A percentile compares a stretch with the other conserved stretches of the same genome.
Evolutionary conservation across 805 yeast genomes (phyloP).

Genomic region (Yarrowia porcina): DNA sequence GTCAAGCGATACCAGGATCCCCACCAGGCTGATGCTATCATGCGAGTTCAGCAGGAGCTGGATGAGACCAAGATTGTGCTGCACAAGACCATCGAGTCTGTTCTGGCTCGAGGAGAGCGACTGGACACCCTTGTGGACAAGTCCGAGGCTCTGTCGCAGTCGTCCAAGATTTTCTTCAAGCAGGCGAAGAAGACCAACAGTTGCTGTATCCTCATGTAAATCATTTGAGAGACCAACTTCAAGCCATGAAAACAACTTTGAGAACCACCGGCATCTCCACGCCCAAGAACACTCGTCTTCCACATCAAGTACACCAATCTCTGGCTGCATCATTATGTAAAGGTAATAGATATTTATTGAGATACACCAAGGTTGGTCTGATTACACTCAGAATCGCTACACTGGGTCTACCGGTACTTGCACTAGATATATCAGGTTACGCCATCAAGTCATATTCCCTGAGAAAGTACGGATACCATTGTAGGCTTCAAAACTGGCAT

Average conservation of each 20-base stretch:
- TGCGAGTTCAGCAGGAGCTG: slow-evolving; percentile 96
- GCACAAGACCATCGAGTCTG: slow-evolving; percentile 92
- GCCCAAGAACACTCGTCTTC: not conserved
- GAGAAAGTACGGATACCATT: too few species aligned
- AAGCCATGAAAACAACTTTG: not conserved
- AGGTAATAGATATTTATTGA: slow-evolving; percentile 22
- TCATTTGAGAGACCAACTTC: not conserved
- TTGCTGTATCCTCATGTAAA: slow-evolving; percentile 73
- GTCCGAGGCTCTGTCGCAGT: slow-evolving; percentile 83
- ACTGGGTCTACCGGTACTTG: too few species aligned
- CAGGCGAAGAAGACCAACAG: slow-evolving; percentile 95
- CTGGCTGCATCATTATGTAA: slow-evolving; percentile 15
- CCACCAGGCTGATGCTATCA: slow-evolving; percentile 89
- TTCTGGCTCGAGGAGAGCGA: slow-evolving; percentile 93
- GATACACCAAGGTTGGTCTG: too few species aligned
- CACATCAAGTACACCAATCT: not conserved
- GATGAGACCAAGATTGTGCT: slow-evolving; percentile 96
- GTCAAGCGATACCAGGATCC: slow-evolving; percentile 92
- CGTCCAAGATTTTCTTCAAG: slow-evolving; percentile 91
- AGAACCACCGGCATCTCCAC: too few species aligned
- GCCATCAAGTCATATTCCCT: too few species aligned
- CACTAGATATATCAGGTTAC: too few species aligned
- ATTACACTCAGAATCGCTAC: too few species aligned
- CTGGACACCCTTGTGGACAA: slow-evolving; percentile 91
- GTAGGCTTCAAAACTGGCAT: too few species aligned